Conservation (phyloP, 1,284 basidiomycete genomes). For the Ceratobasidium sp. region DNA sequence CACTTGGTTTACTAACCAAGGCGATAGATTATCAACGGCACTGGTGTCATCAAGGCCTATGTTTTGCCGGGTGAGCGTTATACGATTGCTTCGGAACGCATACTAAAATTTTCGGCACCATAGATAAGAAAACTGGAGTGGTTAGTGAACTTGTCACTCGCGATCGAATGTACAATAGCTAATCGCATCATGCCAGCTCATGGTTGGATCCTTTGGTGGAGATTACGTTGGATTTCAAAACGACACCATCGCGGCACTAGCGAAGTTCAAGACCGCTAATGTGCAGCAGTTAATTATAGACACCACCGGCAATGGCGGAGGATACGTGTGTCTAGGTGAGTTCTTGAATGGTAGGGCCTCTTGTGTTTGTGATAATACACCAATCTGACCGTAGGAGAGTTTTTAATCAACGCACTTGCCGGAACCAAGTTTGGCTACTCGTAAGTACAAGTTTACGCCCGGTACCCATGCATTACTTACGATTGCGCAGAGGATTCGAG, state of each 20-base stretch:
- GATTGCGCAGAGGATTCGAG: conserved; percentile 57
- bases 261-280: conserved; percentile 60
- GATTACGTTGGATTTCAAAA: conserved; percentile 63
- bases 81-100: too few relatives aligned
- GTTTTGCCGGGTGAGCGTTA: conserved; percentile 62
- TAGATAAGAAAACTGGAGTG: conserved; percentile 65
- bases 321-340: conserved; percentile 43
- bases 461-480: conserved; percentile 52
- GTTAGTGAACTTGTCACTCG: conserved; percentile 54
- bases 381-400: conserved; percentile 58
- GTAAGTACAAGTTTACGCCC: conserved; percentile 59
- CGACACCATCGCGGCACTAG: conserved; percentile 62
- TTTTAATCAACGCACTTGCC: conserved; percentile 53
- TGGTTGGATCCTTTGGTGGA: conserved; percentile 63
- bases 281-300: conserved; percentile 67
- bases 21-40: conserved; percentile 46
- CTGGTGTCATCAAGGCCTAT: conserved; percentile 68
- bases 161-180: background rate
- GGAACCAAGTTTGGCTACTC: conserved; percentile 64
- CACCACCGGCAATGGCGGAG: conserved; percentile 69
- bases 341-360: background rate
- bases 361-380: conserved; percentile 55
- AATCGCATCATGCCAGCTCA: conserved; percentile 21
- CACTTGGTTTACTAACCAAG: background rate
- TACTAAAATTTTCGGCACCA: too few relatives aligned